Conservation (phyloP, 345 rosid species). For the Citrus mangshanensis region DNA sequence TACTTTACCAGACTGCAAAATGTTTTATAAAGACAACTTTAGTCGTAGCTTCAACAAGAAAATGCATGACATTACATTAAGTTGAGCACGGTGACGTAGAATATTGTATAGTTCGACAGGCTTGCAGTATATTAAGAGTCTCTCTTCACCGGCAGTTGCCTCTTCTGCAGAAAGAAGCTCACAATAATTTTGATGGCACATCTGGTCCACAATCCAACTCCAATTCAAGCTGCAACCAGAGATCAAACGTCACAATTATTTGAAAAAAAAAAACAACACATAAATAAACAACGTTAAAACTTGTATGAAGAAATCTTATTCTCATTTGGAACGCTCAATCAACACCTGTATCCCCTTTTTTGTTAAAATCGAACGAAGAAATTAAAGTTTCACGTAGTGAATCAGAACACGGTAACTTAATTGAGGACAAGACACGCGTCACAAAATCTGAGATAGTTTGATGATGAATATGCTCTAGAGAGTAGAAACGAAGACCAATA, state of each 20-base stretch:
- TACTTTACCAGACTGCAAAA: background rate
- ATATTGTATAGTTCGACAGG: slow-evolving; percentile 80
- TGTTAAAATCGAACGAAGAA: background rate
- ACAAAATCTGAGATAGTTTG: background rate
- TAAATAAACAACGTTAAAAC: background rate
- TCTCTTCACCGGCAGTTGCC: slow-evolving; percentile 61
- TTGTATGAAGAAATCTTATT: background rate
- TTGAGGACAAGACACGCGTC: background rate
- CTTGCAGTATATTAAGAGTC: slow-evolving; percentile 71
- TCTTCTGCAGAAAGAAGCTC: slow-evolving; percentile 61
- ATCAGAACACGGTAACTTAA: background rate
- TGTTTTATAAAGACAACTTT: background rate
- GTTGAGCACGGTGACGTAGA: slow-evolving; percentile 54
- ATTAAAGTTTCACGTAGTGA: background rate
- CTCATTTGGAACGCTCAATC: background rate
- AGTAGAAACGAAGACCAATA: background rate
- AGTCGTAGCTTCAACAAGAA: slow-evolving; percentile 2
- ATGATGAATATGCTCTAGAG: background rate
- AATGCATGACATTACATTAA: slow-evolving; percentile 42
- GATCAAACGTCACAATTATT: background rate
- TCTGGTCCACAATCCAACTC: slow-evolving; percentile 25
- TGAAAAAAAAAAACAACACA: background rate
- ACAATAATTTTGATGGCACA: slow-evolving; percentile 72
- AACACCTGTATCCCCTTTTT: background rate
- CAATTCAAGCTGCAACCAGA: slow-evolving; percentile 5